Evolutionary conservation across 1,284 basidiomycete genomes (phyloP).

Genomic region (Xerocomus amazonicus): DNA sequence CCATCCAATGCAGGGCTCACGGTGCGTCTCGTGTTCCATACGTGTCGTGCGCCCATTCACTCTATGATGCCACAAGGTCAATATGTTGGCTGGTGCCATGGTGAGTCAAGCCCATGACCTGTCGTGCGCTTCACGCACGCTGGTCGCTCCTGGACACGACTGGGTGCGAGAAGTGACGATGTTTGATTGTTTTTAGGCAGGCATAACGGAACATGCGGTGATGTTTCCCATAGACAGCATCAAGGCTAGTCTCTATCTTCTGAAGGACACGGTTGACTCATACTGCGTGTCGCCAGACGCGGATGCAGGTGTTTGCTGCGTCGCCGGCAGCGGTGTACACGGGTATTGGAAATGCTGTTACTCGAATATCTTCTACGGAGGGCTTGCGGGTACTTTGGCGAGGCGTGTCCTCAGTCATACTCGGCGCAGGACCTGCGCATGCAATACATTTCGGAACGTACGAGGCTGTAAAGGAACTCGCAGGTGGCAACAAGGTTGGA

Average conservation of each 20-base stretch:
- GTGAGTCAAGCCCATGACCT: slow-evolving; percentile 46
- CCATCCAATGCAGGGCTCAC: slow-evolving; percentile 72
- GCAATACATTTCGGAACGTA: slow-evolving; percentile 98
- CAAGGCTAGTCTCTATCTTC: slow-evolving; percentile 60
- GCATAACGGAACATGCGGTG: slow-evolving; percentile 97
- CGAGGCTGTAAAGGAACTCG: slow-evolving; percentile 91
- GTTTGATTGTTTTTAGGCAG: slow-evolving; percentile 60
- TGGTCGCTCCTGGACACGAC: not conserved
- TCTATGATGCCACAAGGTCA: slow-evolving; percentile 55
- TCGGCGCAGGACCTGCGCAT: slow-evolving; percentile 97
- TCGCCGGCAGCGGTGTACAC: slow-evolving; percentile 83
- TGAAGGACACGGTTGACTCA: slow-evolving; percentile 1
- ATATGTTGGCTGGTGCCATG: slow-evolving; percentile 96
- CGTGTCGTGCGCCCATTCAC: slow-evolving; percentile 4
- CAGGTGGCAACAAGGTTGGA: slow-evolving; percentile 77
- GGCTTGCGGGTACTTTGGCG: slow-evolving; percentile 91
- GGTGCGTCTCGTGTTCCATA: slow-evolving; percentile 39
- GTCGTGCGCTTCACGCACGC: not conserved
- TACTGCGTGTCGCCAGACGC: slow-evolving; percentile 59
- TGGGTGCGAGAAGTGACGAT: not conserved
- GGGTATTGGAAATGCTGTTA: slow-evolving; percentile 85
- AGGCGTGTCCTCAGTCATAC: slow-evolving; percentile 94
- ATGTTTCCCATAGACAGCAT: slow-evolving; percentile 99
- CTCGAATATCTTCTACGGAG: slow-evolving; percentile 90
- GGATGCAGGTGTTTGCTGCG: slow-evolving; percentile 95